Evolutionary conservation across 2,329 filamentous ascomycete genomes (phyloP).

Genomic region (Aspergillus spinulosporus): DNA sequence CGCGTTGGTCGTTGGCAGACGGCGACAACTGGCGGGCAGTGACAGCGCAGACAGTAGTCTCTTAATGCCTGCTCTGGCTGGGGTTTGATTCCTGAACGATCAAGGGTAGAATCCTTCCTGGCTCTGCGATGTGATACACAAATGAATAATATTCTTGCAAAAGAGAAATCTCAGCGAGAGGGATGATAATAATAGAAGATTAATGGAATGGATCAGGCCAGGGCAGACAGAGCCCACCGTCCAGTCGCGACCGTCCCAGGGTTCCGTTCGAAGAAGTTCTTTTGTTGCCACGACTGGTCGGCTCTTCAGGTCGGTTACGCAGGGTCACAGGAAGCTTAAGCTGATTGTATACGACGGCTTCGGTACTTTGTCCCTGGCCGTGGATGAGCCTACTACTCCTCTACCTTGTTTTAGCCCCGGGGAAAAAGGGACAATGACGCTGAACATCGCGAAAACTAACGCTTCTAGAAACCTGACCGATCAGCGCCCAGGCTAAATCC

Average conservation of each 20-base stretch:
- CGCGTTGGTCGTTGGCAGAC: constrained; percentile 22
- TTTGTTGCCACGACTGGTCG: constrained; percentile 17
- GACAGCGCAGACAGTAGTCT: background rate
- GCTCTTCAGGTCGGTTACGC: constrained; percentile 4
- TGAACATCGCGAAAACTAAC: constrained; percentile 13
- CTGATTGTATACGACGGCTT: background rate
- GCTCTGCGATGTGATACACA: background rate
- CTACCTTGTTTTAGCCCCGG: too few species aligned
- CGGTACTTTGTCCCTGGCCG: background rate
- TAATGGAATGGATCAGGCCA: constrained; percentile 4
- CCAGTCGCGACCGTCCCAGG: constrained; percentile 18
- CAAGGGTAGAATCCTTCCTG: background rate
- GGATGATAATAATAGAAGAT: background rate
- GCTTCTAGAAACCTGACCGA: constrained; percentile 4
- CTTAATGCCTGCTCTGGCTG: background rate
- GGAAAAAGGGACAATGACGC: background rate
- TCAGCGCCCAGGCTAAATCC: background rate
- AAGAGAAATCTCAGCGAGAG: background rate
- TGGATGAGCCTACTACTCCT: too few species aligned
- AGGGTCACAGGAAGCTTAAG: constrained; percentile 1
- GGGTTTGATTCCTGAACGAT: background rate
- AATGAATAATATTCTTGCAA: background rate
- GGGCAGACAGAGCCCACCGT: constrained; percentile 5
- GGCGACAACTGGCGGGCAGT: constrained; percentile 21
- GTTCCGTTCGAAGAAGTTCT: constrained; percentile 9